Evolutionary conservation across 225 moss, liverwort and hornwort genomes (phyloP).

Genomic region (Pleurozium schreberi): DNA sequence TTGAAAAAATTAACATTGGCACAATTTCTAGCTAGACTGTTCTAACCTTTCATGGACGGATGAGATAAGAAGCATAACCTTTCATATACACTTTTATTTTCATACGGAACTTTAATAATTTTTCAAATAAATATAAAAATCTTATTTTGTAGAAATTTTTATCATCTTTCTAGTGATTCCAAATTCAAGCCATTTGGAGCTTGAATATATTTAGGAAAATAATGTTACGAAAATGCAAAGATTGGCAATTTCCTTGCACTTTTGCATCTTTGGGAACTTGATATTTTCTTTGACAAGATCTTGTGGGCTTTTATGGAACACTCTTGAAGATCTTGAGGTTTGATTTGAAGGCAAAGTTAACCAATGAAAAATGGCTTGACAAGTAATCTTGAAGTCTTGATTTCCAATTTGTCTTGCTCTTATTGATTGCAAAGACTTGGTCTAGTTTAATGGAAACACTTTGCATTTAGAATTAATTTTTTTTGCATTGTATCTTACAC

Average conservation of each 20-base stretch:
- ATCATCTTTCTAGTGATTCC: fast-evolving
- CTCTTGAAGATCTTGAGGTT: background rate
- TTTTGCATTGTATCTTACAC: background rate
- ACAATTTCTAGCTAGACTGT: background rate
- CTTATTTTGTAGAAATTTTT: background rate
- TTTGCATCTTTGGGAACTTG: background rate
- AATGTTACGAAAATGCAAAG: background rate
- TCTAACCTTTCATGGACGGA: background rate
- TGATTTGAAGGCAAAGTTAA: background rate
- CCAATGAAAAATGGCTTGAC: fast-evolving
- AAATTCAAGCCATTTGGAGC: background rate
- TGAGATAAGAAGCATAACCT: background rate
- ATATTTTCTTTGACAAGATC: background rate
- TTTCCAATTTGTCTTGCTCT: background rate
- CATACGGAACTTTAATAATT: background rate
- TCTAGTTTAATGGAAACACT: background rate
- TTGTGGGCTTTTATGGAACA: background rate
- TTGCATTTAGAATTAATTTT: background rate
- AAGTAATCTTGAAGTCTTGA: background rate
- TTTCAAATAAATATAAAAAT: background rate
- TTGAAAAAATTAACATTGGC: background rate
- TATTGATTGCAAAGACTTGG: background rate
- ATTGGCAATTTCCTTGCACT: background rate
- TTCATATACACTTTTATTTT: too few relatives aligned
- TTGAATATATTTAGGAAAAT: background rate